A percentile compares a stretch with the other conserved stretches of the same genome.
Conservation (phyloP, 768 basidiomycete genomes). For the Xerocomus brunneocitrinus region DNA sequence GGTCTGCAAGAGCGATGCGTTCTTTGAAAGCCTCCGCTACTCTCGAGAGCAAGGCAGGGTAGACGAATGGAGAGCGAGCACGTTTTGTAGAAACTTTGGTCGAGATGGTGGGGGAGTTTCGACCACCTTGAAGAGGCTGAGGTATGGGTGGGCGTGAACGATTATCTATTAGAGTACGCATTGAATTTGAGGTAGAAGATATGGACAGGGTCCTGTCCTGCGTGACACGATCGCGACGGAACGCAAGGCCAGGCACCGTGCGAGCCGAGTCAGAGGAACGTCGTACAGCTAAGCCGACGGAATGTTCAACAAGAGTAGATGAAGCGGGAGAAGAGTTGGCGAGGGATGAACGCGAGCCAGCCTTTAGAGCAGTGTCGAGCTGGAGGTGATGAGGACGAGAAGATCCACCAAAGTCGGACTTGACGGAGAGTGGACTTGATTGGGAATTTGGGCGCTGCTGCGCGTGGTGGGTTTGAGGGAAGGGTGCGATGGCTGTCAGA, state of each 20-base stretch:
- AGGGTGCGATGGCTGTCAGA: conserved; percentile 23
- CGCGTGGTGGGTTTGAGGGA: conserved; percentile 20
- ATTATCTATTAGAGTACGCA: conserved; percentile 42
- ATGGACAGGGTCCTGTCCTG: conserved; percentile 78
- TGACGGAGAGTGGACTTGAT: conserved; percentile 36
- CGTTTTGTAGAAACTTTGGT: conserved; percentile 37
- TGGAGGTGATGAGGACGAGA: conserved; percentile 50
- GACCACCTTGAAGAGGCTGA: conserved; percentile 36
- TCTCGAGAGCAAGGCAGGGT: conserved; percentile 93
- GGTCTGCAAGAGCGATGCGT: conserved; percentile 71
- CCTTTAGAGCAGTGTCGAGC: conserved; percentile 49
- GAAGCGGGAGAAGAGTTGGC: conserved; percentile 43
- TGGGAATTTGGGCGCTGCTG: conserved; percentile 28
- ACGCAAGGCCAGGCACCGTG: conserved; percentile 48
- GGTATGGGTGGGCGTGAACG: conserved; percentile 34
- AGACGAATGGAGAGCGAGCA: conserved; percentile 67
- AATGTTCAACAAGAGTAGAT: conserved; percentile 36
- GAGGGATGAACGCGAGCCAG: conserved; percentile 39
- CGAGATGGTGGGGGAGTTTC: conserved; percentile 33
- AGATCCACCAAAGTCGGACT: conserved; percentile 34
- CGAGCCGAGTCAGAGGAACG: conserved; percentile 70
- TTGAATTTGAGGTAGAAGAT: conserved; percentile 53
- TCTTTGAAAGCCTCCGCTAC: conserved; percentile 92
- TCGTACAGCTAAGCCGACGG: conserved; percentile 29
- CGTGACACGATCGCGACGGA: conserved; percentile 54